phyloP scores from a whole-genome alignment of 2,329 filamentous ascomycete genomes.

The Fusarium sp. region DNA sequence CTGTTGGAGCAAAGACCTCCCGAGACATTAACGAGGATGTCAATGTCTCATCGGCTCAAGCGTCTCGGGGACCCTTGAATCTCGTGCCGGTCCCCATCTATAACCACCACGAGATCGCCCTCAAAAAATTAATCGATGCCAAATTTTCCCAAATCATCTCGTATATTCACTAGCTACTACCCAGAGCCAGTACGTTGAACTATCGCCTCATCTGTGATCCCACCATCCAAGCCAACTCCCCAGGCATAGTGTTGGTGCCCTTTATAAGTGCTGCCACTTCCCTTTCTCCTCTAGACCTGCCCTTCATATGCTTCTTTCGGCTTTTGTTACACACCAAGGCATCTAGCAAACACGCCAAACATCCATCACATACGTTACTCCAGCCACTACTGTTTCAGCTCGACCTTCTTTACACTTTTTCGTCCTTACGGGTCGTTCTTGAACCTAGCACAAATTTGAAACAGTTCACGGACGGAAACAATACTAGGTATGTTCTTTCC shows the following conservation, averaged over 20 bases:
- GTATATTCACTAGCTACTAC: neutral
- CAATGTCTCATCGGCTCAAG: conserved; percentile 31
- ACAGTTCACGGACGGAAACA: neutral
- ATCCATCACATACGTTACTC: neutral
- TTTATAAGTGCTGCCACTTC: conserved; percentile 26
- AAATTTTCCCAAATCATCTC: conserved; percentile 3
- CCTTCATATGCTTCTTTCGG: conserved; percentile 1
- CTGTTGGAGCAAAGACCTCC: conserved; percentile 34
- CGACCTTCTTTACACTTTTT: neutral
- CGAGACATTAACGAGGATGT: conserved; percentile 36
- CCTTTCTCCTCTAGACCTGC: conserved; percentile 4
- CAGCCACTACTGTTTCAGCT: neutral
- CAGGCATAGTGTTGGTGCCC: conserved; percentile 7
- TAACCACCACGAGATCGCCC: conserved; percentile 31
- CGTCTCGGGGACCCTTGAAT: conserved; percentile 28
- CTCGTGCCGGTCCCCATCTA: conserved; percentile 21
- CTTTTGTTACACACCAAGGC: neutral
- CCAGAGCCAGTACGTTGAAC: conserved; percentile 18
- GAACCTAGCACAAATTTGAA: neutral
- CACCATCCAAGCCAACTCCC: conserved; percentile 16
- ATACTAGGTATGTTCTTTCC: conserved; percentile 2
- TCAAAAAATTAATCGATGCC: conserved; percentile 17
- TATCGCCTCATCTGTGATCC: conserved; percentile 17
- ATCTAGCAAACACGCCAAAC: neutral
- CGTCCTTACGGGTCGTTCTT: neutral